A percentile compares a stretch with the other conserved stretches of the same genome.
Evolutionary conservation across 768 basidiomycete species (phyloP).

Genomic region (Candolleomyces eurysporus): DNA sequence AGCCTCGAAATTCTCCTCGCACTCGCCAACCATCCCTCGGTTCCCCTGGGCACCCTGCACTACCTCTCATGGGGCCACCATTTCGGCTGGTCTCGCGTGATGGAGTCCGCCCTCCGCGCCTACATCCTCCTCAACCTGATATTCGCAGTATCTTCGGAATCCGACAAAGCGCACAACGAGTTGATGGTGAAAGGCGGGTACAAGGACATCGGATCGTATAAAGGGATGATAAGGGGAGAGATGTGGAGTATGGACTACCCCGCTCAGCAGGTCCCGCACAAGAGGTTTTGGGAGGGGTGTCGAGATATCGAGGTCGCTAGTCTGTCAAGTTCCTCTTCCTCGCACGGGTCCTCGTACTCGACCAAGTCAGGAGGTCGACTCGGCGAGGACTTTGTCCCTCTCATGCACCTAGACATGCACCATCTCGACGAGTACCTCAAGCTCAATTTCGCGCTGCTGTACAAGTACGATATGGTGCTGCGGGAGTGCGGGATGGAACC

Average conservation of each 20-base stretch:
- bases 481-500: constrained; percentile 30
- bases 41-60: constrained; percentile 25
- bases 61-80: constrained; percentile 29
- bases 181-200: constrained; percentile 20
- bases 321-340: no score
- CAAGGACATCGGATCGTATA: constrained; percentile 18
- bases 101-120: constrained; percentile 24
- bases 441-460: constrained; percentile 32
- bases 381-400: not conserved
- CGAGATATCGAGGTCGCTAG: no score
- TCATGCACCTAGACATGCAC: constrained; percentile 10
- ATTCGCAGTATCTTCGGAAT: no score
- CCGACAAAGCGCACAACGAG: no score
- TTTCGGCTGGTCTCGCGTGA: constrained; percentile 30
- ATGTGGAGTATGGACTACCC: constrained; percentile 23
- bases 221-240: constrained; percentile 12
- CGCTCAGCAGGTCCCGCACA: constrained; percentile 31
- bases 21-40: constrained; percentile 34
- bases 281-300: constrained; percentile 18
- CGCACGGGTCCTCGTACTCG: no score
- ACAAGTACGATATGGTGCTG: constrained; percentile 34
- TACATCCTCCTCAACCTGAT: constrained; percentile 39
- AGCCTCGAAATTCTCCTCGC: constrained; percentile 22
- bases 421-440: constrained; percentile 33
- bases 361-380: not conserved